Base-by-base conservation (phyloP, 202 grass and related monocot species). In the Schoenoplectus triqueter region DNA sequence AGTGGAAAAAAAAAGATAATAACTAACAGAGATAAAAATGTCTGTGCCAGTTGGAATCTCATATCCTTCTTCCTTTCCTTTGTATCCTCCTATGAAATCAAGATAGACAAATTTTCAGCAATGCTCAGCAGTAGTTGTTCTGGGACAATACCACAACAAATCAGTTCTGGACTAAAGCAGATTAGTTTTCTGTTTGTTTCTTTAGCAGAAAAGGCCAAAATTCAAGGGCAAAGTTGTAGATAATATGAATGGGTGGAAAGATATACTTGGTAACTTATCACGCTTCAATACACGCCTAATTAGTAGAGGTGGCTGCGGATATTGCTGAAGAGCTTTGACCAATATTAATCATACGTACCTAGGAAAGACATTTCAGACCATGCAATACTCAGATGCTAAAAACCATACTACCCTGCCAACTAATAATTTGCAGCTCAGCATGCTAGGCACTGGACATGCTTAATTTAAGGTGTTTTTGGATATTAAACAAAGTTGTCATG, bases 1-100 rank as follows among this genome's bases (percentile, higher is more conserved):
- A 68, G 66, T 41, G n/a, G 2, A 81, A 10, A 82, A 31, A 83
- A 63, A 48, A 49, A n/a, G 15, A 7, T 51, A 39, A 69, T 55
- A 77, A 91, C 91, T 92, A 84, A 98, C 95, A 22, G 95, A 98
- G 81, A 98, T 71, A 87, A 98, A 98, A 93, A 98, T 91, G 87
- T 98, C 93, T 7, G 95, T 95, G 40, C 95, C 93, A 20, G 82
- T 73, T 80, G 93, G 95, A 87, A 98, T 94, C 78, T 93, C 87
- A 89, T 98, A 98, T 92, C 91, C 95, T 67, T 98, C 91, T 85
- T 95, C 88, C n/a, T 84, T 31, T 62, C 95, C 93, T 64, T 89
- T 94, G 87, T 95, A 92, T 87, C 95, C 95, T 80, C 95, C 94
- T 97, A 41, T 42, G 1, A 78, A 59, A 78, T 59, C 52, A 78